Conservation (phyloP, 371 early-diverging fungal species). For the Fennellomyces sp. region DNA sequence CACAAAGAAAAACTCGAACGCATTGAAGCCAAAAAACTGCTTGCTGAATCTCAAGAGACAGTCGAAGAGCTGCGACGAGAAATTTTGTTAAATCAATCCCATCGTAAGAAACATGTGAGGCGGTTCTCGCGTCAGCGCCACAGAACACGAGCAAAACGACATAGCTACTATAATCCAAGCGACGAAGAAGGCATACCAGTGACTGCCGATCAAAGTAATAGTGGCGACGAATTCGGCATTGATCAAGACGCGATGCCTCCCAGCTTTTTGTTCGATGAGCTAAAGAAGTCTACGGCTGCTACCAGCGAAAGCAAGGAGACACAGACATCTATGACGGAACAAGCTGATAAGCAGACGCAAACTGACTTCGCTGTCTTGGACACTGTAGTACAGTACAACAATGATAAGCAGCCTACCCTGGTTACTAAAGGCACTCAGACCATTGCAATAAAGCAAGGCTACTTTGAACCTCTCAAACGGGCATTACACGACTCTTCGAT, state of each 20-base stretch:
- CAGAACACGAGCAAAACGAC: background rate
- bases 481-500: background rate
- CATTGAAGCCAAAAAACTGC: slow-evolving; percentile 41
- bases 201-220: background rate
- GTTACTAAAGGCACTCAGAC: background rate
- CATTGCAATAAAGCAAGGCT: background rate
- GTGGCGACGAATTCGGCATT: background rate
- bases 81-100: background rate
- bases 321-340: background rate
- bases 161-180: background rate
- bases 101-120: background rate
- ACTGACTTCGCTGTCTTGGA: too few species aligned
- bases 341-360: background rate
- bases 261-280: background rate
- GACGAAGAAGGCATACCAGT: background rate
- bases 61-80: slow-evolving; percentile 39
- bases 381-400: background rate
- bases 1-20: slow-evolving; percentile 35
- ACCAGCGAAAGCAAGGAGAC: background rate
- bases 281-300: background rate
- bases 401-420: background rate
- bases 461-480: background rate
- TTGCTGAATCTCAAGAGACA: slow-evolving; percentile 51
- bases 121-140: background rate
- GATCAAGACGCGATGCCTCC: background rate